Evolutionary conservation across 1,284 basidiomycete species (phyloP).

Genomic region (Cutaneotrichosporon arboriforme): DNA sequence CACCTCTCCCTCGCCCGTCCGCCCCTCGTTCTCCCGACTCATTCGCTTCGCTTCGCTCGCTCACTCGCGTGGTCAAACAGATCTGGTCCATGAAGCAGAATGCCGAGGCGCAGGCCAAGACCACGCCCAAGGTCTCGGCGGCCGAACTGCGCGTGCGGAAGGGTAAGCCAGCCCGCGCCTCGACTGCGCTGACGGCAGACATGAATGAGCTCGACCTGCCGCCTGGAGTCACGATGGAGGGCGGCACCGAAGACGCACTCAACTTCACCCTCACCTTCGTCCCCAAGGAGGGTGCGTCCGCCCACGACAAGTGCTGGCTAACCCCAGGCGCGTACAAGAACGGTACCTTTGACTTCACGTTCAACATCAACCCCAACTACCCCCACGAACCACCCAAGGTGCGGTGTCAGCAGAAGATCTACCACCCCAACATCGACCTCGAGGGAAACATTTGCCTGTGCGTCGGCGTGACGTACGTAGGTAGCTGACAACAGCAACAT

Average conservation of each 20-base stretch:
- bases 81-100: conserved; percentile 97
- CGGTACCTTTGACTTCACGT: conserved; percentile 87
- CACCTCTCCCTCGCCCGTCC: neutral
- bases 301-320: no score
- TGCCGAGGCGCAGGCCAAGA: conserved; percentile 87
- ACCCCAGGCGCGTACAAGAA: conserved; percentile 93
- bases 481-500: conserved; percentile 61
- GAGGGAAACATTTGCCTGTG: conserved; percentile 88
- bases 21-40: neutral
- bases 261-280: conserved; percentile 93
- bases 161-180: conserved; percentile 58
- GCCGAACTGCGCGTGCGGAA: conserved; percentile 98
- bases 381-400: conserved; percentile 99
- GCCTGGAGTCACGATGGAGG: conserved; percentile 89
- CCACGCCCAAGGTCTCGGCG: conserved; percentile 92
- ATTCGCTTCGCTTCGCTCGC: neutral
- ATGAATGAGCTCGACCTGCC: conserved; percentile 95
- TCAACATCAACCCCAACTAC: conserved; percentile 95
- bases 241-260: conserved; percentile 83
- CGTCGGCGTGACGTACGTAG: conserved; percentile 12
- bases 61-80: conserved; percentile 49
- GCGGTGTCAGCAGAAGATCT: conserved; percentile 97
- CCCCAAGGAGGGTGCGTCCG: conserved; percentile 81
- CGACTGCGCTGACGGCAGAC: conserved; percentile 55
- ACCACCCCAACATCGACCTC: conserved; percentile 97